Conservation (phyloP, 768 basidiomycete genomes). For the Phanerodontia chrysosporium region DNA sequence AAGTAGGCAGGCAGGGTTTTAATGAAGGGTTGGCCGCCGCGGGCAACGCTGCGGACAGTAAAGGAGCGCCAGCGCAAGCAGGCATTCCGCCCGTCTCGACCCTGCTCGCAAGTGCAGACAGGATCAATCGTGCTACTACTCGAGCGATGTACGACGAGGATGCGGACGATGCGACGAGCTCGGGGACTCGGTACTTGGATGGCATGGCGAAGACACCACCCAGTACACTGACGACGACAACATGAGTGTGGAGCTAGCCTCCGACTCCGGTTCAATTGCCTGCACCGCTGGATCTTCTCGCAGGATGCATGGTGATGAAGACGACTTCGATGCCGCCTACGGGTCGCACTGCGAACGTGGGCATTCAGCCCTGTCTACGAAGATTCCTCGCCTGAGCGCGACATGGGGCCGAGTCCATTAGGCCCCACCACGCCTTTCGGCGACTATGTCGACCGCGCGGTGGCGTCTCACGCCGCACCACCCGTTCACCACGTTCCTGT, state of each 20-base stretch:
- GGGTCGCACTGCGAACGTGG: conserved; percentile 28
- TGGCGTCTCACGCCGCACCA: conserved; percentile 31
- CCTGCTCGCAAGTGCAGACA: conserved; percentile 18
- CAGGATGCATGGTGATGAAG: neutral
- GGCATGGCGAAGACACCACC: conserved; percentile 33
- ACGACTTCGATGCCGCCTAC: neutral
- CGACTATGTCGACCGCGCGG: conserved; percentile 69
- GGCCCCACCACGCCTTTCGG: conserved; percentile 76
- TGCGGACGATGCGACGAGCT: conserved; percentile 43
- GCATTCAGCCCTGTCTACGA: conserved; percentile 63
- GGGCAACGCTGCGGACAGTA: conserved; percentile 78
- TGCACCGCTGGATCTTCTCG: conserved; percentile 3
- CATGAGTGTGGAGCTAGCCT: conserved; percentile 25
- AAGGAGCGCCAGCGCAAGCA: conserved; percentile 82
- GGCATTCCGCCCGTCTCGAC: conserved; percentile 70
- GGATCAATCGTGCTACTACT: conserved; percentile 1
- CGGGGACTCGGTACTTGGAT: conserved; percentile 28
- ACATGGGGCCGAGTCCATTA: conserved; percentile 61
- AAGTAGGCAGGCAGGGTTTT: conserved; percentile 54
- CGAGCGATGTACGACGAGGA: conserved; percentile 27
- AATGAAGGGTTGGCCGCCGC: conserved; percentile 67
- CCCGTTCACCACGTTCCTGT: conserved; percentile 1
- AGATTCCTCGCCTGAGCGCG: conserved; percentile 60
- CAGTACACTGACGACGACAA: conserved; percentile 33
- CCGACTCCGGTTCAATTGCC: conserved; percentile 16